Base-by-base conservation (phyloP, 805 yeast species). In the Metschnikowia similis region DNA sequence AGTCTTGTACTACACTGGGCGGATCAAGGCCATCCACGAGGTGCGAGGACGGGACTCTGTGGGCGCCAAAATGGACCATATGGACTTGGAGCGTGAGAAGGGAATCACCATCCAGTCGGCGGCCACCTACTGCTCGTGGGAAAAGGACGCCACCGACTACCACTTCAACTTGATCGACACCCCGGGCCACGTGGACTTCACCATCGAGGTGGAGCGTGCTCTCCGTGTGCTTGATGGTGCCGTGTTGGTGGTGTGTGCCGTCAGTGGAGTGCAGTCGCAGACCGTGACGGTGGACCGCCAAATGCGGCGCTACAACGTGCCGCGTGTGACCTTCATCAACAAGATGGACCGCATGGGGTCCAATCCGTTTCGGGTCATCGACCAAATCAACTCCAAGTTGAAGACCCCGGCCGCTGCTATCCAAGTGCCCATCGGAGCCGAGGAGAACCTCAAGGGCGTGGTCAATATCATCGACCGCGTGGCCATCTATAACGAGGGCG, bases 311-410 rank as follows among this genome's bases (percentile, higher is more conserved):
- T 94, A 94, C 72, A 90, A 94, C 65, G 96, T 94, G 64, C 99
- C 99, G 48, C 82, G 99, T 65, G 80, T 94, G 47, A 92, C 99
- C 8, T 94, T 94, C 64, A 87, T 94, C 70, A 94, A 94, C 74
- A 94, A 94, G 76, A 91, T 94, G 97, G 99, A 94, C 71, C 84
- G 99, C 67, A 89, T 94, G 97, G 99, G 99, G 58, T 88, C 99
- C 49, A 85, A 94, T 70, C 99, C 99, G 21, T 94, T 95, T 85
- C 81, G 80, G 56, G 97, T 95, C 50, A 87, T 94, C 61, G 96
- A 88, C 50, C 98, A 92, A 74, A 80, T 94, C 60, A 89, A 92
- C 71, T 59, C 72, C 48, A 94, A 94, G 68, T 80, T 94, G 66
- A 89, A 84, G 70, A 89, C 90, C 39, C 89, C 96, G 26, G 97